Percentiles rank a stretch among this genome's conserved stretches.
phyloP scores from a whole-genome alignment of 164 flowering plant genomes.

The Stephania cephalantha region DNA sequence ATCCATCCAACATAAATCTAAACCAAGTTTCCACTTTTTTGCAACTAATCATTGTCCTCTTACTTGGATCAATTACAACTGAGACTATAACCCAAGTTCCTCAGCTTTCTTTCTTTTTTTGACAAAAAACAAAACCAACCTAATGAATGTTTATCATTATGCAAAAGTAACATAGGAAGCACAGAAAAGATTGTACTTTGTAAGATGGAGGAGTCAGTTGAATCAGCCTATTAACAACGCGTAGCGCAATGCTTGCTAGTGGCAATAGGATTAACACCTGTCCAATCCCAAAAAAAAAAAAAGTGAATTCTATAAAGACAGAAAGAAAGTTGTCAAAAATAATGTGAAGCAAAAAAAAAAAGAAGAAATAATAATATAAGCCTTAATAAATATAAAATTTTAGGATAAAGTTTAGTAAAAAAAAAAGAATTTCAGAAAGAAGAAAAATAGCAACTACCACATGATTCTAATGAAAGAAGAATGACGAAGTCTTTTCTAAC shows the following conservation, averaged over 20 bases:
- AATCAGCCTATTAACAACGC: conserved; percentile 72
- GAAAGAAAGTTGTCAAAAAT: too few species aligned
- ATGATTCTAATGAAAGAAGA: too few species aligned
- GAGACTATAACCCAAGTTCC: background rate
- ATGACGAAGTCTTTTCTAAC: too few species aligned
- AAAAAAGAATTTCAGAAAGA: too few species aligned
- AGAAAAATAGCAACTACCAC: too few species aligned
- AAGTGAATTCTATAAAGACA: too few species aligned
- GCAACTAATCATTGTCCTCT: background rate
- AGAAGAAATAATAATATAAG: too few species aligned
- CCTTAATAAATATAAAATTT: too few species aligned
- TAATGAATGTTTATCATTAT: too few species aligned
- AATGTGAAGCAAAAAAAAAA: background rate
- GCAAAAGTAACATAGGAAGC: background rate
- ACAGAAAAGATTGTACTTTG: conserved; percentile 42
- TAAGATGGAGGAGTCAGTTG: conserved; percentile 61
- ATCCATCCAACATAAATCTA: too few species aligned
- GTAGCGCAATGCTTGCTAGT: conserved; percentile 63
- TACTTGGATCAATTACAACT: background rate
- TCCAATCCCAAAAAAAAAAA: background rate
- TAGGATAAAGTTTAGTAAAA: too few species aligned
- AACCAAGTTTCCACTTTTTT: background rate
- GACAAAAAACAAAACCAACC: too few species aligned
- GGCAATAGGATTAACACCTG: conserved; percentile 88
- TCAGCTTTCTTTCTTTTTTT: background rate